Evolutionary conservation across 2,329 filamentous ascomycete genomes (phyloP), one percentile per base, ranked within the genome.

Genomic region (Monosporascus ibericus): DNA sequence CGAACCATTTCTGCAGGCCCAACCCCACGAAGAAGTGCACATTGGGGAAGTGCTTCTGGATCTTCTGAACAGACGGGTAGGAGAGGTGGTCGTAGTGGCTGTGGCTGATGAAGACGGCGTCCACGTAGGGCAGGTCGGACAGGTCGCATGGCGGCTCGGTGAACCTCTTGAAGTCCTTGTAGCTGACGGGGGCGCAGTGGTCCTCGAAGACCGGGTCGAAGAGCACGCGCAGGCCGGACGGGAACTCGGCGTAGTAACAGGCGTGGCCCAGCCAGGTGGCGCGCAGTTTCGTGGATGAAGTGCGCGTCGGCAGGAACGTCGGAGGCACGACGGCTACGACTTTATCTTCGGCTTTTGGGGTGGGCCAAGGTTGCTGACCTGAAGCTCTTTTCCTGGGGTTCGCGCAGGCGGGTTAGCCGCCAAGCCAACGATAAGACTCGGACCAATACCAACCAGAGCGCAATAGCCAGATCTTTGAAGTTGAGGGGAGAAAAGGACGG

Each of bases 201-300:
- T 90, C 84, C 67, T 92, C 90, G 60, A 96, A 95, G 36, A 96
- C 92, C 1, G 92, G 92, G 65, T 96, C 92, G 68, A 96, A 96
- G 3, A 97, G 81, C 3, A 95, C 90, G 51, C 92, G 85, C 50
- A 97, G 76, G 1, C 92, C 92, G 15, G 81, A 80, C 2, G 91
- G 90, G 63, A 92, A 96, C 69, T 96, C 92, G 60, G 95, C 83
- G 64, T 90, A 92, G 74, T 91, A 96, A 74, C 91, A 96, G 3
- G 92, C 92, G 69, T 97, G 92, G 37, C 92, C 92, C 2, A 97
- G 83, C 92, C 92, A 96, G 40, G 92, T 97, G 36, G 92, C 89
- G 50, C 91, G 84, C 24, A 97, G 78, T 40, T 80, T 76, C 18
- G 70, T 62, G 14, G 71, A 72, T 14, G 79, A 81, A 5, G 77